Evolutionary conservation across 306 rosid species (phyloP).

Genomic region (Inga laurina): DNA sequence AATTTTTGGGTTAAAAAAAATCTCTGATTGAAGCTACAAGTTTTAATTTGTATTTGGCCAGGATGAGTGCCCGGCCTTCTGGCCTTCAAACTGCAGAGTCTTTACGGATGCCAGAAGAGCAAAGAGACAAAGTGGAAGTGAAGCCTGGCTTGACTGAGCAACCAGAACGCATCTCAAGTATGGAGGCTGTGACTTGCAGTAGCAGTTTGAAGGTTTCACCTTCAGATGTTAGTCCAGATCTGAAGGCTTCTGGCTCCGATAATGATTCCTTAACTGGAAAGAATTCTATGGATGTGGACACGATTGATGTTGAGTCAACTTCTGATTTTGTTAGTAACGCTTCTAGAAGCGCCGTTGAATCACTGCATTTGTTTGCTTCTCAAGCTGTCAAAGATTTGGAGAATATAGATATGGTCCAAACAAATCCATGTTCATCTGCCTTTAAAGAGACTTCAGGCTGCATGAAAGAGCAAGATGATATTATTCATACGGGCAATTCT

Average conservation of each 20-base stretch:
- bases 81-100: constrained; percentile 57
- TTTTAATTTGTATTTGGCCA: constrained; percentile 40
- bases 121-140: constrained; percentile 33
- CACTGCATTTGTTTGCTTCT: constrained; percentile 34
- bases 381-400: constrained; percentile 22
- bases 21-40: neutral
- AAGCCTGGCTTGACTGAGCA: constrained; percentile 42
- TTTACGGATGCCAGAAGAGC: constrained; percentile 40
- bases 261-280: constrained; percentile 37
- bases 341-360: constrained; percentile 37
- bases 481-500: constrained; percentile 7
- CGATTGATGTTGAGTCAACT: constrained; percentile 21
- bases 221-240: constrained; percentile 32
- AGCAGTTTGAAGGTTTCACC: constrained; percentile 32
- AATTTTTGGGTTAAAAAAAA: neutral
- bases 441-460: constrained; percentile 27
- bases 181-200: constrained; percentile 27
- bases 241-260: constrained; percentile 36
- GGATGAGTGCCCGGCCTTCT: constrained; percentile 65
- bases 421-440: constrained; percentile 4
- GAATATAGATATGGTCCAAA: constrained; percentile 22
- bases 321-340: constrained; percentile 37
- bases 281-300: constrained; percentile 39
- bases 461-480: constrained; percentile 31
- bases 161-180: constrained; percentile 38